Evolutionary conservation across 495 filamentous ascomycete species (phyloP).

Genomic region (Aspergillus nanangensis): DNA sequence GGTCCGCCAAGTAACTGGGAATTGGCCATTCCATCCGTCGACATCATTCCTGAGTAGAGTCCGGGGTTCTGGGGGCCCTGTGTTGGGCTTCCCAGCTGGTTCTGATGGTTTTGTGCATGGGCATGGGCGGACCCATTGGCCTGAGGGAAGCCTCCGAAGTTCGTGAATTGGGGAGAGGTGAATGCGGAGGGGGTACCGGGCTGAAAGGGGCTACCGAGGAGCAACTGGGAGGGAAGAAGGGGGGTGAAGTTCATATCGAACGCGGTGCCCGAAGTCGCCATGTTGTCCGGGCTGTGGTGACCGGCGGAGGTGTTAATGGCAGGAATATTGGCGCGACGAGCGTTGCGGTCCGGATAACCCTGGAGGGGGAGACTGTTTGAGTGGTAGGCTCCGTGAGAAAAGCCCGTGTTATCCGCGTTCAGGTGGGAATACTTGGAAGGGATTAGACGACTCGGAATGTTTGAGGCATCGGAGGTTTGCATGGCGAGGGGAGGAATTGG

Average conservation of each 20-base stretch:
- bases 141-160: slow-evolving; percentile 71
- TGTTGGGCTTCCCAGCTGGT: slow-evolving; percentile 52
- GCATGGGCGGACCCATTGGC: slow-evolving; percentile 56
- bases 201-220: slow-evolving; percentile 95
- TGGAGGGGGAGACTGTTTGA: slow-evolving; percentile 64
- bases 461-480: slow-evolving; percentile 71
- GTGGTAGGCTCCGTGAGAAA: slow-evolving; percentile 84
- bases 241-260: slow-evolving; percentile 99
- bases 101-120: slow-evolving; percentile 53
- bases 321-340: slow-evolving; percentile 80
- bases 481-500: slow-evolving; percentile 60
- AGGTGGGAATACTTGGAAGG: slow-evolving; percentile 60
- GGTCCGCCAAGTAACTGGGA: slow-evolving; percentile 71
- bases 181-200: slow-evolving; percentile 89
- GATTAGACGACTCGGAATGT: slow-evolving; percentile 51
- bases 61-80: slow-evolving; percentile 66
- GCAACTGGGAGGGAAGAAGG: slow-evolving; percentile 85
- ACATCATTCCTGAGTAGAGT: slow-evolving; percentile 72
- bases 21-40: slow-evolving; percentile 67
- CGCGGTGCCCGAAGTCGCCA: slow-evolving; percentile 80
- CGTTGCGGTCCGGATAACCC: slow-evolving; percentile 78
- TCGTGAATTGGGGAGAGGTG: slow-evolving; percentile 85
- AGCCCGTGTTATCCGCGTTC: slow-evolving; percentile 73
- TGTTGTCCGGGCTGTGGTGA: slow-evolving; percentile 59
- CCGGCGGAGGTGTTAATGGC: slow-evolving; percentile 78